phyloP scores from a whole-genome alignment of 352 stramenopile species.

The Pythium scleroteichum region DNA sequence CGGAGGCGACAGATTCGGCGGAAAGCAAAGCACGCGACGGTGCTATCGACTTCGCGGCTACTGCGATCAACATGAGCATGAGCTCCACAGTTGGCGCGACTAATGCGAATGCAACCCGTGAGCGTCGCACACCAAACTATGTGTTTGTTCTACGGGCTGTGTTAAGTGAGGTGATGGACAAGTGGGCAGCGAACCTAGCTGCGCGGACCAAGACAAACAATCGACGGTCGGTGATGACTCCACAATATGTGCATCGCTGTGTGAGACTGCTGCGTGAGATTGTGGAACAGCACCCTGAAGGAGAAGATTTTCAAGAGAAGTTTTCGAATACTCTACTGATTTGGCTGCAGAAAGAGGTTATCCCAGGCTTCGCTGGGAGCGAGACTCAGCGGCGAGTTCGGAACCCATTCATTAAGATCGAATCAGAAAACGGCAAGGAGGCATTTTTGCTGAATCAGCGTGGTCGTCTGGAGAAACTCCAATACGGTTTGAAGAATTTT shows the following conservation, averaged over 20 bases:
- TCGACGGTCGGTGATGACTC: conserved; percentile 76
- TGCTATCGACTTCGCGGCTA: conserved; percentile 69
- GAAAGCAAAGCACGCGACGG: conserved; percentile 67
- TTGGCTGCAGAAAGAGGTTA: conserved; percentile 86
- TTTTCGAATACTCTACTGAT: conserved; percentile 83
- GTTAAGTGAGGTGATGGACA: conserved; percentile 87
- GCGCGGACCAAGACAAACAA: conserved; percentile 66
- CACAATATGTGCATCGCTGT: conserved; percentile 84
- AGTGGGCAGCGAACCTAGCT: conserved; percentile 84
- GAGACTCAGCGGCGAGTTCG: conserved; percentile 75
- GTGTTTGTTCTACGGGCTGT: conserved; percentile 85
- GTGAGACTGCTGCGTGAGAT: conserved; percentile 83
- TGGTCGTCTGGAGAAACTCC: conserved; percentile 75
- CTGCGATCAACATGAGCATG: conserved; percentile 86
- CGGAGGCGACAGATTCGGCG: conserved; percentile 48
- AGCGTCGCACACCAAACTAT: conserved; percentile 80
- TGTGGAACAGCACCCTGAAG: conserved; percentile 80
- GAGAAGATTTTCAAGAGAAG: conserved; percentile 84
- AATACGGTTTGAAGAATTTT: conserved; percentile 88
- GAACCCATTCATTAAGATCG: conserved; percentile 81
- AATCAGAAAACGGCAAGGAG: conserved; percentile 79
- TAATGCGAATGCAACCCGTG: conserved; percentile 73
- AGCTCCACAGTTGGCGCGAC: conserved; percentile 62
- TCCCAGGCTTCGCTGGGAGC: conserved; percentile 76
- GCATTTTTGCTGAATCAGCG: conserved; percentile 83